Conservation (phyloP, 805 yeast genomes). For the Metschnikowia lunata region DNA sequence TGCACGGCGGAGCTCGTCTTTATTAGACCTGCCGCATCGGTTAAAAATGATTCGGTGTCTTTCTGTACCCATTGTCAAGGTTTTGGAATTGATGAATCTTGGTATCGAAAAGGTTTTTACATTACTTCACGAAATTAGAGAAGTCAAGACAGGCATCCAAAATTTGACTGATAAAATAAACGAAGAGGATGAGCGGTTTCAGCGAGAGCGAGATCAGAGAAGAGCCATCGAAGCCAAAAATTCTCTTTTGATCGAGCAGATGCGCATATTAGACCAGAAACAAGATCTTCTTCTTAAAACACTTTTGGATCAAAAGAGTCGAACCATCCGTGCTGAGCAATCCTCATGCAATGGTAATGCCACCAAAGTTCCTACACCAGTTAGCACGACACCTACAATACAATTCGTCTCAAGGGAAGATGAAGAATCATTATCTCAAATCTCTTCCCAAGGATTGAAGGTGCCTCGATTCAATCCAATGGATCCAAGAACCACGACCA, state of each 20-base stretch:
- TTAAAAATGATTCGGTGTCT: not conserved
- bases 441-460: not conserved
- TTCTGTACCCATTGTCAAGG: not conserved
- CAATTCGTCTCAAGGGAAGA: not conserved
- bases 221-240: too few species aligned
- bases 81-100: not conserved
- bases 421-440: not conserved
- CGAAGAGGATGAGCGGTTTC: too few species aligned
- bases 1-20: not conserved
- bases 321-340: not conserved
- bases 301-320: too few species aligned
- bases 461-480: not conserved
- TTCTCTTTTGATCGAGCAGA: too few species aligned
- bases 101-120: not conserved
- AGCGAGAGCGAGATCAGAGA: too few species aligned
- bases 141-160: too few species aligned
- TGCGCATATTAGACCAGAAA: too few species aligned
- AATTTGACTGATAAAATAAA: too few species aligned
- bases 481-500: not conserved
- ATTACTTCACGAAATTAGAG: too few species aligned
- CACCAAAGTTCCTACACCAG: not conserved
- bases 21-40: not conserved
- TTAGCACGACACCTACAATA: not conserved
- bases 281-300: too few species aligned
- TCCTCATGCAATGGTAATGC: not conserved